Evolutionary conservation across 176 grass and related monocot genomes (phyloP).

Genomic region (Carex cristatella): DNA sequence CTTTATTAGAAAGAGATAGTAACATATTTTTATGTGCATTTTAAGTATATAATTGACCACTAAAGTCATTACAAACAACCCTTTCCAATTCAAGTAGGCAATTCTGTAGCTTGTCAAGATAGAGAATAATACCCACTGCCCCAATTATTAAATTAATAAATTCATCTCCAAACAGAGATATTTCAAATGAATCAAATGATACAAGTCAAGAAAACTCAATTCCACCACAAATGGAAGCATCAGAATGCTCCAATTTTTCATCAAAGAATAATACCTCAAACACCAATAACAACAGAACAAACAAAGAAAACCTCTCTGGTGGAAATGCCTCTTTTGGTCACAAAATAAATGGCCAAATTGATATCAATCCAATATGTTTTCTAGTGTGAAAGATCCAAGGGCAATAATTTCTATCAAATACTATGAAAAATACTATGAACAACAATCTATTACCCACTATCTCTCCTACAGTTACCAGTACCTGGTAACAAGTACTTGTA

Average conservation of each 20-base stretch:
- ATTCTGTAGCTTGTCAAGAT: background rate
- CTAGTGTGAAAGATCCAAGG: background rate
- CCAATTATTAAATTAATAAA: background rate
- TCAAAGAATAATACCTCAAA: background rate
- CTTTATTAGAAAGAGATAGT: too few relatives aligned
- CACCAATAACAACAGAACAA: slow-evolving; percentile 11
- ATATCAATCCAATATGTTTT: slow-evolving; percentile 10
- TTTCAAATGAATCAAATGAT: slow-evolving; percentile 12
- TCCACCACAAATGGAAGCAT: slow-evolving; percentile 10
- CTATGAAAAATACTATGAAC: slow-evolving; percentile 2
- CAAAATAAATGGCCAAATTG: slow-evolving; percentile 15
- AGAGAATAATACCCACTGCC: background rate
- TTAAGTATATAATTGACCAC: background rate
- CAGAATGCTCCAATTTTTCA: slow-evolving; percentile 15
- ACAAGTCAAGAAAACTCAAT: slow-evolving; percentile 2
- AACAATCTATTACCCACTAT: slow-evolving; percentile 56
- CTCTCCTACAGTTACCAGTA: slow-evolving; percentile 64
- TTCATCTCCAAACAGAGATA: slow-evolving; percentile 8
- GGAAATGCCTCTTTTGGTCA: background rate
- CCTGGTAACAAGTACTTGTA: slow-evolving; percentile 80
- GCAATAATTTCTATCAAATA: background rate
- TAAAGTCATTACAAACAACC: background rate
- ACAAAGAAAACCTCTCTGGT: slow-evolving; percentile 16
- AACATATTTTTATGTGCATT: too few relatives aligned
- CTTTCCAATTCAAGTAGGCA: background rate